A percentile compares a stretch with the other conserved stretches of the same genome.
phyloP scores from a whole-genome alignment of 352 stramenopile species.

The Phytophthora fragariaefolia region DNA sequence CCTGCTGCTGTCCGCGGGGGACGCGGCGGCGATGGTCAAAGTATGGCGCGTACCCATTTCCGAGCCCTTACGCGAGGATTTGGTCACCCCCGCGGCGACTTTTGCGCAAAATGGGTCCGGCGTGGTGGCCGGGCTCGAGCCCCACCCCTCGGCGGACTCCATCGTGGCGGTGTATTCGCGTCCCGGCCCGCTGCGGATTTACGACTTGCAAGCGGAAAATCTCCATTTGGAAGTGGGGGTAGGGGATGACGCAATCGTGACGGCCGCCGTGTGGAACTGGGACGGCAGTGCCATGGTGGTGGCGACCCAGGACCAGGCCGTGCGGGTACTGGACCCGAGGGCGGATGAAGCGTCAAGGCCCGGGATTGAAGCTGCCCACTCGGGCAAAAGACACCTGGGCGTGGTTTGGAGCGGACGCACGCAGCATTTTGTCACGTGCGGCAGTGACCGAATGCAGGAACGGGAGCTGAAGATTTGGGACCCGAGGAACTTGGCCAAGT shows the following conservation, averaged over 20 bases:
- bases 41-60: constrained; percentile 60
- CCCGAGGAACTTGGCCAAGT: constrained; percentile 50
- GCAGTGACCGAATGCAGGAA: constrained; percentile 72
- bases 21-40: constrained; percentile 54
- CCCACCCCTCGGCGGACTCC: constrained; percentile 60
- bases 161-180: constrained; percentile 56
- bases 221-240: constrained; percentile 29
- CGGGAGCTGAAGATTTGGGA: constrained; percentile 86
- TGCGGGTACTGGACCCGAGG: constrained; percentile 69
- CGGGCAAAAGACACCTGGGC: constrained; percentile 52
- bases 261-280: constrained; percentile 68
- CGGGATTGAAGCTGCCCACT: constrained; percentile 47
- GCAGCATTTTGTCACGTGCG: constrained; percentile 64
- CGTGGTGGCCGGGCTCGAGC: constrained; percentile 46
- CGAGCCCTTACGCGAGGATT: constrained; percentile 36
- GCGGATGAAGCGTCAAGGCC: constrained; percentile 7
- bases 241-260: constrained; percentile 25
- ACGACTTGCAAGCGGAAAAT: constrained; percentile 51
- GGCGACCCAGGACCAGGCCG: constrained; percentile 49
- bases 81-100: constrained; percentile 32
- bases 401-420: constrained; percentile 65
- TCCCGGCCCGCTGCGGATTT: constrained; percentile 43
- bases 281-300: constrained; percentile 63
- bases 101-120: constrained; percentile 21
- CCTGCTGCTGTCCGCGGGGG: constrained; percentile 65